Conservation (phyloP, 345 rosid genomes). For the Salix suchowensis region DNA sequence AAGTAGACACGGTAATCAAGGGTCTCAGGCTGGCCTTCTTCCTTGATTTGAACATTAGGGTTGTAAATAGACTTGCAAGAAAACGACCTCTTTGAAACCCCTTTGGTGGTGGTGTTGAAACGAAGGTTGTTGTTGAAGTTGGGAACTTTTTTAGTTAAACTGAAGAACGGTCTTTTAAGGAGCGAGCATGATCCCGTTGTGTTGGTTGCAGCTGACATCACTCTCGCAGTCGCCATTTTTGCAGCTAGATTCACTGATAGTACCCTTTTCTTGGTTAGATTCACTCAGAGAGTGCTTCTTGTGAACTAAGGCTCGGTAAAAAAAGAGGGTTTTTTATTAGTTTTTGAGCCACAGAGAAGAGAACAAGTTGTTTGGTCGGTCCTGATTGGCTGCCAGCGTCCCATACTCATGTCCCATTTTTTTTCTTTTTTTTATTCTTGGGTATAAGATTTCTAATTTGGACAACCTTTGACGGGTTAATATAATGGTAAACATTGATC, state of each 20-base stretch:
- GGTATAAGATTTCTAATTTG: too few relatives aligned
- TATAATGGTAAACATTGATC: too few relatives aligned
- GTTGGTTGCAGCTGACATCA: conserved; percentile 36
- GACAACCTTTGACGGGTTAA: too few relatives aligned
- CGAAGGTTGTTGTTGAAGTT: conserved; percentile 18
- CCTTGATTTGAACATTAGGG: conserved; percentile 53
- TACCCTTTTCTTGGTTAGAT: background rate
- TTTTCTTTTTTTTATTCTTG: too few relatives aligned
- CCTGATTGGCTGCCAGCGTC: background rate
- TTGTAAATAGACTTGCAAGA: conserved; percentile 57
- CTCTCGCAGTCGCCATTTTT: conserved; percentile 59
- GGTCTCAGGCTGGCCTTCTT: conserved; percentile 73
- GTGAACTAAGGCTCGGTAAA: background rate
- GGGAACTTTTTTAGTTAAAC: conserved; percentile 19
- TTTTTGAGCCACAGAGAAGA: conserved; percentile 4
- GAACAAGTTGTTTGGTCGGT: background rate
- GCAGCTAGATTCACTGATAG: background rate
- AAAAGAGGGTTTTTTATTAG: background rate
- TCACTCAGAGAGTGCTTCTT: background rate
- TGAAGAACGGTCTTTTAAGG: conserved; percentile 33
- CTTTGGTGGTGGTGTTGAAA: conserved; percentile 6
- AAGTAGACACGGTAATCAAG: conserved; percentile 79
- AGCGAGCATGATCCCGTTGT: conserved; percentile 42
- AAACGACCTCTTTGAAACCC: conserved; percentile 42
- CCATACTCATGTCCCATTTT: too few relatives aligned